phyloP scores from a whole-genome alignment of 2,329 filamentous ascomycete genomes.

The Fusarium sambucinum region DNA sequence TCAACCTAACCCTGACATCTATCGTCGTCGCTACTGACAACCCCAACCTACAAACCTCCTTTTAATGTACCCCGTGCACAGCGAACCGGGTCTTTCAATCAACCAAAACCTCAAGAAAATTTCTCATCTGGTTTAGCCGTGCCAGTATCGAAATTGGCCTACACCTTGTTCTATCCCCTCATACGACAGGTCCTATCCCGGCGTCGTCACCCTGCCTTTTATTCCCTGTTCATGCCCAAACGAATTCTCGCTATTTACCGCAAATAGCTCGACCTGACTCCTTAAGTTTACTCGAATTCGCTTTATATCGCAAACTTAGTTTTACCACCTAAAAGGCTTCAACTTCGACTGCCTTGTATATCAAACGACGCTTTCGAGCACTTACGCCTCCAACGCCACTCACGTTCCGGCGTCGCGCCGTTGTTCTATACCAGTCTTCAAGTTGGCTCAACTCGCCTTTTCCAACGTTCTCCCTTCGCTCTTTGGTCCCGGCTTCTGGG shows the following conservation, averaged over 20 bases:
- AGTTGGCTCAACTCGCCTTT: constrained; percentile 90
- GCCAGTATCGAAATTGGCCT: constrained; percentile 39
- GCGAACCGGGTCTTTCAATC: constrained; percentile 21
- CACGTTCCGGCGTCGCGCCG: constrained; percentile 41
- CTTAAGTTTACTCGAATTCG: constrained; percentile 27
- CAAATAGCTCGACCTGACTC: constrained; percentile 35
- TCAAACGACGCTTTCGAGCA: constrained; percentile 13
- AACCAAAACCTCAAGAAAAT: constrained; percentile 23
- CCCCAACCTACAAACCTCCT: constrained; percentile 24
- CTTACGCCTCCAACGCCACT: constrained; percentile 16
- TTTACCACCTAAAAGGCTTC: constrained; percentile 11
- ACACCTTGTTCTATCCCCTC: constrained; percentile 24
- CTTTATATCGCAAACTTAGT: constrained; percentile 12
- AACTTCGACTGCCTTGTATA: constrained; percentile 13
- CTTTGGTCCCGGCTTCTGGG: constrained; percentile 91
- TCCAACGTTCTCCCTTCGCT: constrained; percentile 82
- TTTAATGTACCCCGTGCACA: constrained; percentile 13
- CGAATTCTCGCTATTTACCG: constrained; percentile 25
- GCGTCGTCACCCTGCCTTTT: constrained; percentile 31
- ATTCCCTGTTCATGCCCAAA: constrained; percentile 38
- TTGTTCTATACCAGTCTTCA: constrained; percentile 71
- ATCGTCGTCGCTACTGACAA: constrained; percentile 36
- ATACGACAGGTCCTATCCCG: constrained; percentile 28
- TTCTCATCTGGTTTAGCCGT: constrained; percentile 32
- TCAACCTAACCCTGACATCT: constrained; percentile 37